Conservation (phyloP, 495 filamentous ascomycete genomes). For the Tuber melanosporum region DNA sequence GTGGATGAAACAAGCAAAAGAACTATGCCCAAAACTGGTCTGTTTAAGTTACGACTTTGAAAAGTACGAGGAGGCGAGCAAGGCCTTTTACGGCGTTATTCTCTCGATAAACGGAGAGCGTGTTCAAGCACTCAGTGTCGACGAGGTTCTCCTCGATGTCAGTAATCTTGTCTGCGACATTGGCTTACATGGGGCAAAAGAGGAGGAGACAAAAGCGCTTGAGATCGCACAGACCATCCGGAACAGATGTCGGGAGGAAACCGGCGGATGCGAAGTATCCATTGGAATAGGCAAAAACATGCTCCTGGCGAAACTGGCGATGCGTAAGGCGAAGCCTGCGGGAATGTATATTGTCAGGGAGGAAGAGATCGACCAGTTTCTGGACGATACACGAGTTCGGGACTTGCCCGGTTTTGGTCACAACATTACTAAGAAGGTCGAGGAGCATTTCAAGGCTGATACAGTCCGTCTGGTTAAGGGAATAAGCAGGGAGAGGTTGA, state of each 20-base stretch:
- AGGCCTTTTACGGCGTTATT: constrained; percentile 77
- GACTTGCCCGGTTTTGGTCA: constrained; percentile 82
- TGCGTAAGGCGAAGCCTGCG: constrained; percentile 88
- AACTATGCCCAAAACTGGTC: constrained; percentile 77
- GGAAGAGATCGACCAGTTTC: constrained; percentile 66
- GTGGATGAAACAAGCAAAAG: constrained; percentile 91
- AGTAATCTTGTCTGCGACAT: constrained; percentile 46
- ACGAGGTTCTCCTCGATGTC: constrained; percentile 58
- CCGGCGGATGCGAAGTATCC: constrained; percentile 62
- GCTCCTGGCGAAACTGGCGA: constrained; percentile 78
- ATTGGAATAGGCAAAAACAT: constrained; percentile 94
- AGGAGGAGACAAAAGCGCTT: constrained; percentile 75
- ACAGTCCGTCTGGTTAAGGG: constrained; percentile 74
- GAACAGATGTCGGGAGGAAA: constrained; percentile 60
- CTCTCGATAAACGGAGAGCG: constrained; percentile 60
- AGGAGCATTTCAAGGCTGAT: constrained; percentile 70
- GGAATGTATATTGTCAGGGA: constrained; percentile 83
- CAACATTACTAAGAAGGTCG: constrained; percentile 73
- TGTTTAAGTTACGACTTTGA: constrained; percentile 89
- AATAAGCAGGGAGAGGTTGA: constrained; percentile 64
- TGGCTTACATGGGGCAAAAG: constrained; percentile 58
- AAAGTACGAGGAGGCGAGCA: constrained; percentile 86
- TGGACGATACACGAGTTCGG: constrained; percentile 67
- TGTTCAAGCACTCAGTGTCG: constrained; percentile 85
- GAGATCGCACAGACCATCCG: constrained; percentile 64